Evolutionary conservation across 1,139 yeast species (phyloP).

Genomic region (Chernovozyma sophiae-reginae): DNA sequence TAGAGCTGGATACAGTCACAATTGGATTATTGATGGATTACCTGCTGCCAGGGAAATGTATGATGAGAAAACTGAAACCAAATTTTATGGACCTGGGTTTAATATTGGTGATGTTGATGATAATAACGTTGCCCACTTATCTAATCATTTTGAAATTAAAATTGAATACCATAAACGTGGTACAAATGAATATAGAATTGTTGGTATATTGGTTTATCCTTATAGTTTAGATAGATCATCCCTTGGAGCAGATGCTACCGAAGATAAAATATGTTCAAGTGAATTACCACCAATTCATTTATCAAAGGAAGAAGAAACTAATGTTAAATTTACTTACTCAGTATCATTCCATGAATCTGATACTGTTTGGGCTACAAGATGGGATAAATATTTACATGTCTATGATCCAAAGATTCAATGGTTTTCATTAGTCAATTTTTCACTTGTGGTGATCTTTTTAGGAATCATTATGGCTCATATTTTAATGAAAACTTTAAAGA

Average conservation of each 20-base stretch:
- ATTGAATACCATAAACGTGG: constrained; percentile 80
- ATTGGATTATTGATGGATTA: constrained; percentile 93
- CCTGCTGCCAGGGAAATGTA: constrained; percentile 73
- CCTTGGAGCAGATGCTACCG: constrained; percentile 18
- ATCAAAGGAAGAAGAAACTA: constrained; percentile 25
- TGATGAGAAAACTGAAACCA: constrained; percentile 53
- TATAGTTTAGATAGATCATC: constrained; percentile 50
- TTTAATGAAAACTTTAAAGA: constrained; percentile 72
- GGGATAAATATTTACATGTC: constrained; percentile 95
- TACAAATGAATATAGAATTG: constrained; percentile 74
- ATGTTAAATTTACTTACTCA: constrained; percentile 39
- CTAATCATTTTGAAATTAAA: constrained; percentile 74
- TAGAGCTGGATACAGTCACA: constrained; percentile 77
- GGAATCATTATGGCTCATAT: constrained; percentile 79
- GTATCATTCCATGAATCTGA: constrained; percentile 60
- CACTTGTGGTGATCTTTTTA: constrained; percentile 72
- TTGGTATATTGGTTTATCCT: constrained; percentile 81
- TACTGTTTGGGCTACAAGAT: constrained; percentile 95
- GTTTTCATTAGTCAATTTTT: constrained; percentile 86
- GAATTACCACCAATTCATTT: constrained; percentile 30
- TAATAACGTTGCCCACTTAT: constrained; percentile 49
- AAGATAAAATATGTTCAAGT: constrained; percentile 31
- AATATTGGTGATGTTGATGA: constrained; percentile 65
- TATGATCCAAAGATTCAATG: constrained; percentile 93
- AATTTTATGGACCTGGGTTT: constrained; percentile 78